Conservation (phyloP, 1,139 yeast genomes). For the Candida sp. region DNA sequence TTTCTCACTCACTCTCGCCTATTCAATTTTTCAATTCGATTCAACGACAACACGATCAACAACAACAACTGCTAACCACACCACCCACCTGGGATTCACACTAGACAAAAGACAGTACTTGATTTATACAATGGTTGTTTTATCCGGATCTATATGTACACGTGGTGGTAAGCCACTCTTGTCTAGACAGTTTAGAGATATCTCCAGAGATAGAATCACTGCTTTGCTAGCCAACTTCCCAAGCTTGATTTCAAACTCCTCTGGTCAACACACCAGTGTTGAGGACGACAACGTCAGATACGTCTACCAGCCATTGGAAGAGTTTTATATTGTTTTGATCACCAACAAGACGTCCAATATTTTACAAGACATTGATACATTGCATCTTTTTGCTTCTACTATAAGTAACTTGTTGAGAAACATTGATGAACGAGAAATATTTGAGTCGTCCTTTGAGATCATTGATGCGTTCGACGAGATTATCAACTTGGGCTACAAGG, state of each 20-base stretch:
- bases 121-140: conserved; percentile 41
- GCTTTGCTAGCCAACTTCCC: conserved; percentile 90
- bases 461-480: conserved; percentile 95
- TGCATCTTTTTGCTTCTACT: conserved; percentile 83
- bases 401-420: conserved; percentile 75
- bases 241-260: conserved; percentile 68
- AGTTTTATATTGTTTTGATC: conserved; percentile 86
- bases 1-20: neutral
- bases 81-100: neutral
- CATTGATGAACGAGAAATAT: conserved; percentile 84
- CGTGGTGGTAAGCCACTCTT: conserved; percentile 94
- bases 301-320: conserved; percentile 96
- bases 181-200: conserved; percentile 91
- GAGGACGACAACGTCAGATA: conserved; percentile 94
- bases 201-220: conserved; percentile 85
- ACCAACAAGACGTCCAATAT: conserved; percentile 94
- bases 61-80: neutral
- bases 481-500: conserved; percentile 90
- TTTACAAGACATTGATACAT: conserved; percentile 92
- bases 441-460: conserved; percentile 86
- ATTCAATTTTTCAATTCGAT: conserved; percentile 1
- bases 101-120: neutral
- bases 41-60: conserved; percentile 5
- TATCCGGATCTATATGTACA: conserved; percentile 96
- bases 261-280: conserved; percentile 91